Evolutionary conservation across 108 stramenopile species (phyloP).

Genomic region (Aurantiochytrium sp.): DNA sequence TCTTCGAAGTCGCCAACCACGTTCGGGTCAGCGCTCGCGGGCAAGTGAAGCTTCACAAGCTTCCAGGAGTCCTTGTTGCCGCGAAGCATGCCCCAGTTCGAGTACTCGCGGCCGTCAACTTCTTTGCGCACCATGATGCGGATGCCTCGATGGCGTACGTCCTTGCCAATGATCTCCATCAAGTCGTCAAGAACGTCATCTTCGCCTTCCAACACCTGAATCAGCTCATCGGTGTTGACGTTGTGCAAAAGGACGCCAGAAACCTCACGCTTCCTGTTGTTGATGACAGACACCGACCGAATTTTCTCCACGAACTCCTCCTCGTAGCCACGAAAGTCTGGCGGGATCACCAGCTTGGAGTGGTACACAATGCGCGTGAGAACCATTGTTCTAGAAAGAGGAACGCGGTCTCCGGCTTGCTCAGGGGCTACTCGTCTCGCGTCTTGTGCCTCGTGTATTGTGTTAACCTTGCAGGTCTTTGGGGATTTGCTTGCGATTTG

Average conservation of each 20-base stretch:
- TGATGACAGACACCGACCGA: neutral
- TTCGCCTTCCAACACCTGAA: neutral
- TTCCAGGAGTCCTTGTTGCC: neutral
- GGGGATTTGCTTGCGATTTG: neutral
- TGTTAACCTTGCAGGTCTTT: neutral
- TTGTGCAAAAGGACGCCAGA: neutral
- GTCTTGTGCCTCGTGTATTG: neutral
- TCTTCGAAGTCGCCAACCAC: neutral
- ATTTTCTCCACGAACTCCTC: neutral
- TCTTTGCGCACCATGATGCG: neutral
- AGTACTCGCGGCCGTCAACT: neutral
- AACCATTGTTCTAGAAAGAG: neutral
- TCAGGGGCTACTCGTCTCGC: neutral
- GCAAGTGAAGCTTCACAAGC: neutral
- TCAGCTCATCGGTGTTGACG: neutral
- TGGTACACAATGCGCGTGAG: neutral
- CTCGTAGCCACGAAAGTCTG: neutral
- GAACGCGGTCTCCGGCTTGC: neutral
- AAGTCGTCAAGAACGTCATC: neutral
- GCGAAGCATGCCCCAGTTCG: neutral
- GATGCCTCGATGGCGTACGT: neutral
- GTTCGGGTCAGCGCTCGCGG: neutral
- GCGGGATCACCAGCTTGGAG: neutral
- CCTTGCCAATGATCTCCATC: neutral
- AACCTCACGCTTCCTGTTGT: neutral